Base-by-base conservation (phyloP, 2,329 filamentous ascomycete species). In the Penicillium sp. region DNA sequence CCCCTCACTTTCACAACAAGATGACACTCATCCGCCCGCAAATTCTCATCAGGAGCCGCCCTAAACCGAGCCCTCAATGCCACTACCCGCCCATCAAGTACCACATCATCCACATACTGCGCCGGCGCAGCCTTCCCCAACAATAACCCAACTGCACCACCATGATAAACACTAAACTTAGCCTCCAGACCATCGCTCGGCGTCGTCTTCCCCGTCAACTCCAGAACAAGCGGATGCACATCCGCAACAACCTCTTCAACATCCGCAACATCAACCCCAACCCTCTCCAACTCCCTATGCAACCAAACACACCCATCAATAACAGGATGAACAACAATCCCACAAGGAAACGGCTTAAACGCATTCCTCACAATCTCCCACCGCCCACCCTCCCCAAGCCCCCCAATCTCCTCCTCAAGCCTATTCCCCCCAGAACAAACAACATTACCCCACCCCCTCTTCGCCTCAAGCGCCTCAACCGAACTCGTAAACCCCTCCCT, bases 291-390 rank as follows among this genome's bases (percentile, higher is more conserved):
- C 49, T 81, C 68, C 1, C 70, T 63, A 61, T 79, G 75, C 15
- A 83, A 62, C 61, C 81, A 78, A 15, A 79, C 77, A 58, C 78
- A 79, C 2, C 70, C 81, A 65, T 84, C 81, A 55, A 84, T 84
- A 4, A 78, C 73, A 1, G 82, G 81, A 65, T 84, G 82, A 60
- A 83, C 80, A 0, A 84, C 80, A 58, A 84, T 83, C 1, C 81
- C 82, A 65, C 82, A 84, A 0, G 82, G 81, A 58, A 81, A 84
- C 0, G 81, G 82, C 65, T 84, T 84, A 70, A 84, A 84, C 1
- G 79, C 77, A 59, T 84, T 84, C 60, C 76, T 76, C 62, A 78
- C 72, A 9, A 81, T 78, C 70, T 84, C 81, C 81, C 81, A 84
- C n/a, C 55, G 25, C 2, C 52, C 59, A 33, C 45, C 53, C 27